These are phyloP conservation scores for Aspergillus unguis DNA, from an alignment of 2,329 filamentous ascomycete genomes.

Conservation along the genomic window DNA sequence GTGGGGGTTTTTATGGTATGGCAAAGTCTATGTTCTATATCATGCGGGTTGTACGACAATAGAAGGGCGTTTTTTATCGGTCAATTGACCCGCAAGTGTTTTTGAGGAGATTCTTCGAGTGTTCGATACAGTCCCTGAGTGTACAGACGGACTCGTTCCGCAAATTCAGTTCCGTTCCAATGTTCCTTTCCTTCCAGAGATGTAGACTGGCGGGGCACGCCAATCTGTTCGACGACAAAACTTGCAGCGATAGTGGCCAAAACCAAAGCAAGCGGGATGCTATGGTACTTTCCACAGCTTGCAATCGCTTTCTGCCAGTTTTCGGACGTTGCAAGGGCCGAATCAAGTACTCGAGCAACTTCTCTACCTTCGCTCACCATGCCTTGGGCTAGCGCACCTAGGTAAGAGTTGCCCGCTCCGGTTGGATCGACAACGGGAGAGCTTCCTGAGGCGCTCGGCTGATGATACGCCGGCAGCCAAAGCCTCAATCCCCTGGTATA, in stretches of 20 bases:
- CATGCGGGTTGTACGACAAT: constrained; percentile 38
- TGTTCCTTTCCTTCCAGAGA: constrained; percentile 33
- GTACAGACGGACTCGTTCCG: constrained; percentile 45
- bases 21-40: constrained; percentile 32
- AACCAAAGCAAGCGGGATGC: constrained; percentile 63
- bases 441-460: constrained; percentile 29
- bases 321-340: constrained; percentile 48
- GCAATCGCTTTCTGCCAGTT: constrained; percentile 46
- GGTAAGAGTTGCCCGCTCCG: constrained; percentile 87
- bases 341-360: constrained; percentile 30
- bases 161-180: constrained; percentile 47
- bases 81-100: constrained; percentile 37
- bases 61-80: constrained; percentile 36
- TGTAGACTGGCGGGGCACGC: constrained; percentile 58
- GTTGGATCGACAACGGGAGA: constrained; percentile 78
- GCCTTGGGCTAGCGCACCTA: constrained; percentile 61
- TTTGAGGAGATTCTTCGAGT: constrained; percentile 37
- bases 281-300: constrained; percentile 48
- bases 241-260: constrained; percentile 83
- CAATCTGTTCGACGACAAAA: constrained; percentile 92
- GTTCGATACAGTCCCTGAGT: constrained; percentile 40
- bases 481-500: constrained; percentile 40
- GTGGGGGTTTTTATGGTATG: constrained; percentile 24
- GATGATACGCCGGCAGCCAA: constrained; percentile 78
- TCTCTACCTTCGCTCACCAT: constrained; percentile 45